phyloP scores from a whole-genome alignment of 2,329 filamentous ascomycete species.

The Penicillium occitanis region DNA sequence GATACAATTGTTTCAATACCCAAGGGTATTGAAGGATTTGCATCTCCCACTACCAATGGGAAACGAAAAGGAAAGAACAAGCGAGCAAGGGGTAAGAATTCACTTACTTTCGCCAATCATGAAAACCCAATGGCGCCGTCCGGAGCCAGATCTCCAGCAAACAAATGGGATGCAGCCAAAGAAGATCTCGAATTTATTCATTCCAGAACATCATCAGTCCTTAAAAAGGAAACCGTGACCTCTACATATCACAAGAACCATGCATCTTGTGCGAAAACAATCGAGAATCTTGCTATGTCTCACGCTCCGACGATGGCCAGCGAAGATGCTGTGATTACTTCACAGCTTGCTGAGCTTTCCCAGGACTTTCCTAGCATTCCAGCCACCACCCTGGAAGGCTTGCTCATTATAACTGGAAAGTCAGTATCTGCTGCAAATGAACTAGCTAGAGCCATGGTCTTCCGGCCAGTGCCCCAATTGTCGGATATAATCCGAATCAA shows the following conservation, averaged over 20 bases:
- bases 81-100: conserved; percentile 17
- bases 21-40: conserved; percentile 83
- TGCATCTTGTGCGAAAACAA: conserved; percentile 56
- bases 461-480: conserved; percentile 34
- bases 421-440: conserved; percentile 60
- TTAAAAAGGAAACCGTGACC: conserved; percentile 49
- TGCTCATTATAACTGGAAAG: conserved; percentile 59
- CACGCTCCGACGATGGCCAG: conserved; percentile 39
- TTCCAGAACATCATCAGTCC: conserved; percentile 49
- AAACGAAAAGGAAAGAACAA: conserved; percentile 31
- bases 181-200: conserved; percentile 63
- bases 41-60: conserved; percentile 47
- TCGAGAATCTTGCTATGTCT: conserved; percentile 54
- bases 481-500: conserved; percentile 49
- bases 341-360: conserved; percentile 55
- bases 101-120: conserved; percentile 20
- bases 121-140: conserved; percentile 20
- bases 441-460: conserved; percentile 56
- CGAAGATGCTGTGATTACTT: conserved; percentile 46
- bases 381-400: conserved; percentile 49
- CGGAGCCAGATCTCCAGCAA: conserved; percentile 32
- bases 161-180: conserved; percentile 59
- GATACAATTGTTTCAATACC: conserved; percentile 46
- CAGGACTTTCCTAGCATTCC: conserved; percentile 56
- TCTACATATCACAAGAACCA: conserved; percentile 61